Conservation (phyloP, 106 monocot genomes). For the Platanthera zijinensis region DNA sequence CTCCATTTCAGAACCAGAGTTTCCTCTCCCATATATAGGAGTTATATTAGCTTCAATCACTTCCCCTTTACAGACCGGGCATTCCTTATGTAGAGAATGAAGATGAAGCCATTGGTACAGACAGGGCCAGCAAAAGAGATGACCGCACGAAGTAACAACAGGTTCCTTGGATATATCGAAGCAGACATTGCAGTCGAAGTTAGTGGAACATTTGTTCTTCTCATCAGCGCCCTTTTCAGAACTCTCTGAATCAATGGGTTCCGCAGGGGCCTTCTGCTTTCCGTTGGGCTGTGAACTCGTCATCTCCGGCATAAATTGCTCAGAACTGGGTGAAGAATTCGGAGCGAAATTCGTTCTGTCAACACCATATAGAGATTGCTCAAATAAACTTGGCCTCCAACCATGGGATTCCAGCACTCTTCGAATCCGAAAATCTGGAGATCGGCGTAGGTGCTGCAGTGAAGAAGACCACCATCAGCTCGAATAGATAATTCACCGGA, state of each 20-base stretch:
- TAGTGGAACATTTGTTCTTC: neutral
- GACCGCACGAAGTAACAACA: slow-evolving; percentile 19
- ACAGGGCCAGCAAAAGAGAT: slow-evolving; percentile 24
- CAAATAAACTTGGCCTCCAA: neutral
- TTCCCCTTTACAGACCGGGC: slow-evolving; percentile 17
- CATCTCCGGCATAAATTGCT: slow-evolving; percentile 7
- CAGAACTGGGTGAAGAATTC: slow-evolving; percentile 5
- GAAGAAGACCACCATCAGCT: slow-evolving; percentile 3
- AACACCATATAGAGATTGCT: neutral
- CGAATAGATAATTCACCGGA: neutral
- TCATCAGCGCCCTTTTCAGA: slow-evolving; percentile 4
- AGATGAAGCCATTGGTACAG: slow-evolving; percentile 18
- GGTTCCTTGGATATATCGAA: slow-evolving; percentile 17
- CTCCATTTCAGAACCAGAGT: neutral
- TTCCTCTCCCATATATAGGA: slow-evolving; percentile 20
- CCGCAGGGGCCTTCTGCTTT: slow-evolving; percentile 4
- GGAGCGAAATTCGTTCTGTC: neutral
- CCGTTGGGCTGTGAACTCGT: neutral
- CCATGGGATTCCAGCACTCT: neutral
- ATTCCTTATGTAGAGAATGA: slow-evolving; percentile 5
- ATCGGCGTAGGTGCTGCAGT: neutral
- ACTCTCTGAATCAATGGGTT: neutral
- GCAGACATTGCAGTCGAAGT: slow-evolving; percentile 20
- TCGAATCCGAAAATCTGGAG: slow-evolving; percentile 1
- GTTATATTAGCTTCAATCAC: slow-evolving; percentile 11